Evolutionary conservation across 768 basidiomycete genomes (phyloP).

Genomic region (Roridomyces roridus): DNA sequence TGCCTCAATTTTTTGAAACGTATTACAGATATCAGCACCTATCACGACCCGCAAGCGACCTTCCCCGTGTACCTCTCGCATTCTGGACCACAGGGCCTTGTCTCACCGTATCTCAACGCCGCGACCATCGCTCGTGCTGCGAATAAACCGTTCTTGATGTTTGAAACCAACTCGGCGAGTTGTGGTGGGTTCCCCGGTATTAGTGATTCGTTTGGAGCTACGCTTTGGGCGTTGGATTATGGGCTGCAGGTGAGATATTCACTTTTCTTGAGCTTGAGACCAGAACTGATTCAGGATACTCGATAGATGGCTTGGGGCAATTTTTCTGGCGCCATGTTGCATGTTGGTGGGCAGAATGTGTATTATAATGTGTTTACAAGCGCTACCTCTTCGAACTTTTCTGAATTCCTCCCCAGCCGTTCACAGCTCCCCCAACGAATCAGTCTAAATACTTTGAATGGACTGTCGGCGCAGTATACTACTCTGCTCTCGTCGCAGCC

Average conservation of each 20-base stretch:
- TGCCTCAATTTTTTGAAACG: no score
- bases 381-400: background rate
- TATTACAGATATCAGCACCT: slow-evolving; percentile 38
- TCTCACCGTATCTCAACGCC: slow-evolving; percentile 57
- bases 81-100: slow-evolving; percentile 52
- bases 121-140: slow-evolving; percentile 48
- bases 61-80: slow-evolving; percentile 69
- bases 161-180: slow-evolving; percentile 51
- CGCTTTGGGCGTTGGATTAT: slow-evolving; percentile 72
- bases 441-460: slow-evolving; percentile 65
- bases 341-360: slow-evolving; percentile 71
- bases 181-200: slow-evolving; percentile 71
- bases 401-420: slow-evolving; percentile 29
- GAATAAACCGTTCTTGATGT: slow-evolving; percentile 64
- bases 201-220: slow-evolving; percentile 65
- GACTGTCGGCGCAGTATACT: slow-evolving; percentile 56
- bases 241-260: slow-evolving; percentile 43
- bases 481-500: no score
- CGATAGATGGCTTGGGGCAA: slow-evolving; percentile 65
- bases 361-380: slow-evolving; percentile 65
- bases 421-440: slow-evolving; percentile 62
- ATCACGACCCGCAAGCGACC: slow-evolving; percentile 48
- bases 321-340: slow-evolving; percentile 58
- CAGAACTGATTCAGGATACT: slow-evolving; percentile 23
- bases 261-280: background rate